Evolutionary conservation across 768 basidiomycete genomes (phyloP).

Genomic region (Coprinopsis cinerea): DNA sequence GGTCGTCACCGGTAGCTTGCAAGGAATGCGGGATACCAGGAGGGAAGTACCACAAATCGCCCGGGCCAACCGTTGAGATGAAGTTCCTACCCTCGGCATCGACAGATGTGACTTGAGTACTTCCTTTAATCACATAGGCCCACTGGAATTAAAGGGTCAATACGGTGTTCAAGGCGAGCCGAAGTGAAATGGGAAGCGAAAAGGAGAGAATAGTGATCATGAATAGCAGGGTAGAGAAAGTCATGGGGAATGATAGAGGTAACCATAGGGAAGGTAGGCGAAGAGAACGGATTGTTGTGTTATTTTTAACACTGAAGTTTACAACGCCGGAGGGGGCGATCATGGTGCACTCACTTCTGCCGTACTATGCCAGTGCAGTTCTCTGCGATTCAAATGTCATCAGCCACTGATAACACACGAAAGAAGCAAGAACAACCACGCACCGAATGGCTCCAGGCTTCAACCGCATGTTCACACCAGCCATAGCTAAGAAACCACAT

Average conservation of each 20-base stretch:
- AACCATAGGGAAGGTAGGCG: no score
- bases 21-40: constrained; percentile 51
- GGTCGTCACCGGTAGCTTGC: constrained; percentile 41
- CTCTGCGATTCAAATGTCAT: constrained; percentile 21
- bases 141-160: constrained; percentile 29
- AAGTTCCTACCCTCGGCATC: constrained; percentile 44
- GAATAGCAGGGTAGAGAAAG: no score
- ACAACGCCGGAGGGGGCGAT: no score
- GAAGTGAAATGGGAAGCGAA: no score
- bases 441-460: constrained; percentile 45
- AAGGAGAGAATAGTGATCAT: no score
- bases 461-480: constrained; percentile 48
- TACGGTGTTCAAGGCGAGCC: no score
- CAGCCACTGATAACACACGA: no score
- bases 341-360: constrained; percentile 29
- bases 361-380: constrained; percentile 51
- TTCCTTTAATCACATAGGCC: constrained; percentile 48
- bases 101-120: constrained; percentile 42
- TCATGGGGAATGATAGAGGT: no score
- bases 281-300: no score
- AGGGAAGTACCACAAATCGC: constrained; percentile 55
- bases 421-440: constrained; percentile 1
- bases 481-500: constrained; percentile 25
- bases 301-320: no score
- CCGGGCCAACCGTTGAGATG: constrained; percentile 41